Percentiles rank a stretch among this genome's conserved stretches.
phyloP scores from a whole-genome alignment of 441 rosid genomes.

The Populus hybrid region DNA sequence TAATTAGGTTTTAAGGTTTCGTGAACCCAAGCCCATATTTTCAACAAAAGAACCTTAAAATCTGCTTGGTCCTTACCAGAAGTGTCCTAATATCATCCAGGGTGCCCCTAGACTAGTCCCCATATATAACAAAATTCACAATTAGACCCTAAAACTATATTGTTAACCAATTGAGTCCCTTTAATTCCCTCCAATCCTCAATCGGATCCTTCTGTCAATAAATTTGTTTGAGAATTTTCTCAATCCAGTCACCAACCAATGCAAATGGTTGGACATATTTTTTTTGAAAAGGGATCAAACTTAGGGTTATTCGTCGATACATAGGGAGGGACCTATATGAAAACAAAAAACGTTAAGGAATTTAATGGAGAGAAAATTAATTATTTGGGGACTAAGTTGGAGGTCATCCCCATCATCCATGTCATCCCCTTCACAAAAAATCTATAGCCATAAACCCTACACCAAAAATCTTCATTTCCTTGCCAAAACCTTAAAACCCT shows the following conservation, averaged over 20 bases:
- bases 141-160: neutral
- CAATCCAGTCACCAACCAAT: neutral
- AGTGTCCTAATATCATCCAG: neutral
- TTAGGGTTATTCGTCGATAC: neutral
- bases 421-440: neutral
- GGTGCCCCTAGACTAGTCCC: neutral
- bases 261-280: neutral
- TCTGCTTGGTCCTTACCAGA: neutral
- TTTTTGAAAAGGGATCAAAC: neutral
- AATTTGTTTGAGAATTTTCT: neutral
- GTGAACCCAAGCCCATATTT: neutral
- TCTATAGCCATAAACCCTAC: neutral
- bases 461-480: neutral
- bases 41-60: neutral
- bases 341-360: neutral
- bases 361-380: no score
- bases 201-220: neutral
- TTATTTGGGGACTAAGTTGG: neutral
- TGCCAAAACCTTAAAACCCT: neutral
- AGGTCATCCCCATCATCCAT: neutral
- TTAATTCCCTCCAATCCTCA: no score
- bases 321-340: neutral
- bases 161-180: neutral
- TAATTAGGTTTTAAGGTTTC: neutral
- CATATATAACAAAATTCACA: no score